Evolutionary conservation across 495 filamentous ascomycete species (phyloP).

Genomic region (Clavariopsis aquatica): DNA sequence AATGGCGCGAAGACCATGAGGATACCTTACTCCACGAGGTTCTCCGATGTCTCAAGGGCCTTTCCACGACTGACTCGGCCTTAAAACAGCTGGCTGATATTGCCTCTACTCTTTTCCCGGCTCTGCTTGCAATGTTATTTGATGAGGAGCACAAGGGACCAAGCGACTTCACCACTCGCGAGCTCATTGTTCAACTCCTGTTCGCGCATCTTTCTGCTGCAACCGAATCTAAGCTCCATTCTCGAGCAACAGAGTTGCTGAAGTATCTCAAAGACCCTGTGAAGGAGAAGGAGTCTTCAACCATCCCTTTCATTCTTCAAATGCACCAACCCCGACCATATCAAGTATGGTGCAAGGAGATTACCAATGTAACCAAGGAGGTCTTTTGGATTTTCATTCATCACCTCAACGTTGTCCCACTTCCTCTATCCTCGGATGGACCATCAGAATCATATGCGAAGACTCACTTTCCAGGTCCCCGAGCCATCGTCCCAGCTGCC

Average conservation of each 20-base stretch:
- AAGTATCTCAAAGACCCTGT: slow-evolving; percentile 79
- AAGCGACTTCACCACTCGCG: slow-evolving; percentile 89
- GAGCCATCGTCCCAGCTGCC: slow-evolving; percentile 87
- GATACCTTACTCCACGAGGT: slow-evolving; percentile 90
- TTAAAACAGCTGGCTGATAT: slow-evolving; percentile 78
- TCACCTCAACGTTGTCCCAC: slow-evolving; percentile 80
- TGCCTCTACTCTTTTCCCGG: slow-evolving; percentile 79
- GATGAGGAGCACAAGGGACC: slow-evolving; percentile 97
- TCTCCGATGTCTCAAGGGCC: slow-evolving; percentile 88
- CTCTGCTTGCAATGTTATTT: slow-evolving; percentile 83
- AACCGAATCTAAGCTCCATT: slow-evolving; percentile 55
- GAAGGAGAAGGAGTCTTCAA: slow-evolving; percentile 69
- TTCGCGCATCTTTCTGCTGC: slow-evolving; percentile 76
- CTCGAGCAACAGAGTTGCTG: slow-evolving; percentile 68
- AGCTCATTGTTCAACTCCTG: slow-evolving; percentile 80
- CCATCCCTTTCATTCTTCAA: slow-evolving; percentile 80
- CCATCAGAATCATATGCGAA: slow-evolving; percentile 55
- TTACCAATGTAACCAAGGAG: slow-evolving; percentile 90
- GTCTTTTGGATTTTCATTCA: slow-evolving; percentile 99
- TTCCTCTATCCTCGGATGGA: slow-evolving; percentile 43
- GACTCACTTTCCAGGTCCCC: slow-evolving; percentile 81
- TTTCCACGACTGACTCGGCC: slow-evolving; percentile 86
- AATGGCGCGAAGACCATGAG: slow-evolving; percentile 98
- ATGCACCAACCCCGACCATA: slow-evolving; percentile 89
- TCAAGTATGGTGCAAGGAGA: slow-evolving; percentile 89